phyloP scores from a whole-genome alignment of 2,329 filamentous ascomycete species.

The Macrophomina tecta region DNA sequence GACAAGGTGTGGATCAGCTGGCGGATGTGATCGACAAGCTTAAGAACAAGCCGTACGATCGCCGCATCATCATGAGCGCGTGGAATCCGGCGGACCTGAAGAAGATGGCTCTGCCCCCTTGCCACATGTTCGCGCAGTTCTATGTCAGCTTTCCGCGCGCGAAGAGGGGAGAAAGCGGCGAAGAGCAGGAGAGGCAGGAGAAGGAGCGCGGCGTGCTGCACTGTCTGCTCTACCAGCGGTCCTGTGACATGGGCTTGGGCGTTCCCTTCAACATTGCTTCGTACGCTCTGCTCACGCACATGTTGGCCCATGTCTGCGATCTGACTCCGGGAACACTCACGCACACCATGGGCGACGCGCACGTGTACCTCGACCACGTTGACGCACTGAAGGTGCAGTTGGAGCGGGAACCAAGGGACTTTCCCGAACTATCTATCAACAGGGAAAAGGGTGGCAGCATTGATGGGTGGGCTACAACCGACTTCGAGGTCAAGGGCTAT shows the following conservation, averaged over 20 bases:
- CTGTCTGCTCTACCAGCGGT: conserved; percentile 90
- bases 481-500: conserved; percentile 88
- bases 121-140: conserved; percentile 98
- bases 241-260: conserved; percentile 95
- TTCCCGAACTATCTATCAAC: conserved; percentile 78
- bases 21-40: conserved; percentile 89
- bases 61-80: conserved; percentile 86
- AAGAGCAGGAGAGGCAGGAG: conserved; percentile 31
- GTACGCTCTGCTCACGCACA: conserved; percentile 93
- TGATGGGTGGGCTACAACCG: conserved; percentile 87
- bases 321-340: conserved; percentile 85
- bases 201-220: conserved; percentile 71
- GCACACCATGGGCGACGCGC: conserved; percentile 98
- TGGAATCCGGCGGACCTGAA: conserved; percentile 91
- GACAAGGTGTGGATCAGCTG: conserved; percentile 90
- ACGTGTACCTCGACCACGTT: conserved; percentile 92
- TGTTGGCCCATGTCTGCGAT: conserved; percentile 87
- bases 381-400: conserved; percentile 85
- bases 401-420: conserved; percentile 77
- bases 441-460: conserved; percentile 74
- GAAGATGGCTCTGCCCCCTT: conserved; percentile 91
- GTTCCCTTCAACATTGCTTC: conserved; percentile 98
- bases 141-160: conserved; percentile 76
- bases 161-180: conserved; percentile 35
- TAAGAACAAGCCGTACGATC: conserved; percentile 81